Evolutionary conservation across 2,329 filamentous ascomycete species (phyloP).

Genomic region (Curvularia verruculosa): DNA sequence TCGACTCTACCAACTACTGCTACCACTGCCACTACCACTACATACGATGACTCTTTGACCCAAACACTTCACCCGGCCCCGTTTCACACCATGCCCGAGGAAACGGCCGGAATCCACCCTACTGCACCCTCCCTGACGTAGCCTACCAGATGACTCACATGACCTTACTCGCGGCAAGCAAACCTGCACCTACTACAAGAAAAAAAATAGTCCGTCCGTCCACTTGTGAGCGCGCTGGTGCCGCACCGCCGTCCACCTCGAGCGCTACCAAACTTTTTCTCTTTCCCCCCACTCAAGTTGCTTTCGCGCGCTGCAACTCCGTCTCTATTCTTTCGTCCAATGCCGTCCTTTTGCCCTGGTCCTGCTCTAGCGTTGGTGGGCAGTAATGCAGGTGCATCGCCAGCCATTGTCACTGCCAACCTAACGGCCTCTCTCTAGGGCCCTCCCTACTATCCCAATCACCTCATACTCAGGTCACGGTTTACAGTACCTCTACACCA

Average conservation of each 20-base stretch:
- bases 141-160: constrained; percentile 41
- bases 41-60: constrained; percentile 30
- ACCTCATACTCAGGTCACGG: constrained; percentile 7
- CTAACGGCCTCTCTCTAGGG: constrained; percentile 13
- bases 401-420: constrained; percentile 20
- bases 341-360: constrained; percentile 20
- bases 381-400: constrained; percentile 25
- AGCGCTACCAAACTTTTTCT: constrained; percentile 8
- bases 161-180: constrained; percentile 40
- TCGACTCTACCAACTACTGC: too few species aligned
- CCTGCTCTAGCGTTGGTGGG: constrained; percentile 16
- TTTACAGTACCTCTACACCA: constrained; percentile 13
- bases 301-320: constrained; percentile 22
- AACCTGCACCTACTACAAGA: constrained; percentile 4
- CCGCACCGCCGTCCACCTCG: constrained; percentile 16
- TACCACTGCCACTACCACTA: too few species aligned
- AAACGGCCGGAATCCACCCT: constrained; percentile 12
- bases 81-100: constrained; percentile 42
- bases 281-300: background rate
- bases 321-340: constrained; percentile 29
- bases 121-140: constrained; percentile 31
- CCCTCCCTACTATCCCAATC: too few species aligned
- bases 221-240: constrained; percentile 16
- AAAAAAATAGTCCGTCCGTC: constrained; percentile 8
- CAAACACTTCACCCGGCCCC: constrained; percentile 26